Conservation (phyloP, 805 yeast genomes). For the Zygoascus biomembranicola region DNA sequence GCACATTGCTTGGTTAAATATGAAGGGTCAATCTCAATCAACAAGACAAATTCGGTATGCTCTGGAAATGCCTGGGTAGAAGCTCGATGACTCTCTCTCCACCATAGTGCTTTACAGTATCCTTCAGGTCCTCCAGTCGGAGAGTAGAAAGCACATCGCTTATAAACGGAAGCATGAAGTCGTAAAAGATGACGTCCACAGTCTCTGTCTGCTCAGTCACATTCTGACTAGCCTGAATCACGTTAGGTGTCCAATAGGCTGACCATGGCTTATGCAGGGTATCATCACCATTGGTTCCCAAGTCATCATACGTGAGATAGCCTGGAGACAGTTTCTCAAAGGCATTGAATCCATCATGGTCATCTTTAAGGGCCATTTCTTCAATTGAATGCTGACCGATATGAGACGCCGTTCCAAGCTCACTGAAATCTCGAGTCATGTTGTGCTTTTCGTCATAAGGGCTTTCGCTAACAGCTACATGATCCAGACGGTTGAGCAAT, state of each 20-base stretch:
- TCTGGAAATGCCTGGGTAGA: conserved; percentile 21
- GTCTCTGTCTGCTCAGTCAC: conserved; percentile 23
- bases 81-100: conserved; percentile 25
- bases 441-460: conserved; percentile 4
- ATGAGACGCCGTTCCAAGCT: conserved; percentile 8
- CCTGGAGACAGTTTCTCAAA: conserved; percentile 38
- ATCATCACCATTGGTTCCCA: conserved; percentile 82
- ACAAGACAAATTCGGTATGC: not conserved
- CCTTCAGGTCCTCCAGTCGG: conserved; percentile 13
- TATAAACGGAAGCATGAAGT: conserved; percentile 55
- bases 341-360: not conserved
- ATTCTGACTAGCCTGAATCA: conserved; percentile 44
- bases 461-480: conserved; percentile 25
- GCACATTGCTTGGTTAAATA: too few species aligned
- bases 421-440: conserved; percentile 9
- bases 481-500: conserved; percentile 49
- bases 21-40: not conserved
- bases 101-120: conserved; percentile 14
- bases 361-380: not conserved
- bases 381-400: not conserved
- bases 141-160: conserved; percentile 36
- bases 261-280: conserved; percentile 54
- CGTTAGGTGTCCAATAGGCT: conserved; percentile 66
- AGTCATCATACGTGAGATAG: conserved; percentile 74
- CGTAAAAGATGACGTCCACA: conserved; percentile 71